Evolutionary conservation across 768 basidiomycete species (phyloP).

Genomic region (Sarcodon aspratus): DNA sequence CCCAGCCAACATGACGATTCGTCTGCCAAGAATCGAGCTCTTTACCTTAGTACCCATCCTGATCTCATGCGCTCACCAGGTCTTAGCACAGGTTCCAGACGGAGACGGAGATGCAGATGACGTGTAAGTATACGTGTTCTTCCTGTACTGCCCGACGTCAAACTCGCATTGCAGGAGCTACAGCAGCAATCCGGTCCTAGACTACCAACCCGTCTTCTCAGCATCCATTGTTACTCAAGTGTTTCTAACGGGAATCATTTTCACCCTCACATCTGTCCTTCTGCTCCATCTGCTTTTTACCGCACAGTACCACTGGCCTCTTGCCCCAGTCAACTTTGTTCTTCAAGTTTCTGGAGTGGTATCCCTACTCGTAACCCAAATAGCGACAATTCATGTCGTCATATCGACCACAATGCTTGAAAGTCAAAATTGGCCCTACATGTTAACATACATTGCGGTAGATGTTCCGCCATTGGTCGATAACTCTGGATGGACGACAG

Average conservation of each 20-base stretch:
- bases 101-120: too few species aligned
- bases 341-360: constrained; percentile 80
- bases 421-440: constrained; percentile 84
- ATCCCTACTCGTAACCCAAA: constrained; percentile 66
- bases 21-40: too few species aligned
- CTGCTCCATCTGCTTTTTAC: constrained; percentile 92
- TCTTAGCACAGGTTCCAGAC: too few species aligned
- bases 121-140: too few species aligned
- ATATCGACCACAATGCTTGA: constrained; percentile 45
- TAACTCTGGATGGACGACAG: constrained; percentile 42
- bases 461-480: constrained; percentile 41
- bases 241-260: constrained; percentile 70
- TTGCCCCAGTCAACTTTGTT: constrained; percentile 85
- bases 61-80: too few species aligned
- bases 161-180: constrained; percentile 11
- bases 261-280: constrained; percentile 77
- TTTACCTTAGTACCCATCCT: too few species aligned
- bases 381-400: constrained; percentile 70
- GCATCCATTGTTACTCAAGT: constrained; percentile 89
- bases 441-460: constrained; percentile 86
- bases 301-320: constrained; percentile 90
- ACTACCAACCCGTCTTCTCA: constrained; percentile 69
- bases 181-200: constrained; percentile 59
- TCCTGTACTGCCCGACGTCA: not conserved
- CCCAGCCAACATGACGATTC: too few species aligned